Conservation (phyloP, 768 basidiomycete species). For the Auricularia heimuer region DNA sequence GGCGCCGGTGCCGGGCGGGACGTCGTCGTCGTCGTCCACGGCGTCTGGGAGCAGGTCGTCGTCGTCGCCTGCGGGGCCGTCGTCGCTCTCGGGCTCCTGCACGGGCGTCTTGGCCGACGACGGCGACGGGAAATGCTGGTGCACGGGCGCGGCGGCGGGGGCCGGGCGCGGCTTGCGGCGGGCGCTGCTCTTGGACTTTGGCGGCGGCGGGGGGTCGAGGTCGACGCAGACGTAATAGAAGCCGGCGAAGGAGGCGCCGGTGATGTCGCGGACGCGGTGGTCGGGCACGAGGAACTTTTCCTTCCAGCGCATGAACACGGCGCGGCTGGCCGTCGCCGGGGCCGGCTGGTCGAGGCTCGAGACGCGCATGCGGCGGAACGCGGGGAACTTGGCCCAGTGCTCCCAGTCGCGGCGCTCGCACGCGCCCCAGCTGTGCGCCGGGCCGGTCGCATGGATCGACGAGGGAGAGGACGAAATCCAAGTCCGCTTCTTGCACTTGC, state of each 20-base stretch:
- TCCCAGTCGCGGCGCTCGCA: slow-evolving; percentile 85
- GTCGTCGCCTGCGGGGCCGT: background rate
- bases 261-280: slow-evolving; percentile 87
- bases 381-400: slow-evolving; percentile 91
- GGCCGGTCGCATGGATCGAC: no score
- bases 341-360: background rate
- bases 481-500: no score
- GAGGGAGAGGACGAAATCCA: no score
- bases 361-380: slow-evolving; percentile 62
- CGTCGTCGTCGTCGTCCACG: slow-evolving; percentile 3
- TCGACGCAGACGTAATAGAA: slow-evolving; percentile 96
- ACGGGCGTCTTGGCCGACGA: slow-evolving; percentile 35
- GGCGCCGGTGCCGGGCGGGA: slow-evolving; percentile 26
- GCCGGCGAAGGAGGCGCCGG: slow-evolving; percentile 90
- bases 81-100: slow-evolving; percentile 30
- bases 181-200: slow-evolving; percentile 26
- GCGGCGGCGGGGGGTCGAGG: slow-evolving; percentile 50
- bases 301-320: slow-evolving; percentile 93
- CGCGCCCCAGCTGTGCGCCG: slow-evolving; percentile 78
- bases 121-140: slow-evolving; percentile 30
- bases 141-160: slow-evolving; percentile 24
- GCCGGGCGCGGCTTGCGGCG: slow-evolving; percentile 21
- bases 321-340: slow-evolving; percentile 11
- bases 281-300: slow-evolving; percentile 94
- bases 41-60: slow-evolving; percentile 8